Evolutionary conservation across 179 eudicot genomes (phyloP), one percentile per base, ranked within the genome.

Genomic region (Pouteria campechiana): DNA sequence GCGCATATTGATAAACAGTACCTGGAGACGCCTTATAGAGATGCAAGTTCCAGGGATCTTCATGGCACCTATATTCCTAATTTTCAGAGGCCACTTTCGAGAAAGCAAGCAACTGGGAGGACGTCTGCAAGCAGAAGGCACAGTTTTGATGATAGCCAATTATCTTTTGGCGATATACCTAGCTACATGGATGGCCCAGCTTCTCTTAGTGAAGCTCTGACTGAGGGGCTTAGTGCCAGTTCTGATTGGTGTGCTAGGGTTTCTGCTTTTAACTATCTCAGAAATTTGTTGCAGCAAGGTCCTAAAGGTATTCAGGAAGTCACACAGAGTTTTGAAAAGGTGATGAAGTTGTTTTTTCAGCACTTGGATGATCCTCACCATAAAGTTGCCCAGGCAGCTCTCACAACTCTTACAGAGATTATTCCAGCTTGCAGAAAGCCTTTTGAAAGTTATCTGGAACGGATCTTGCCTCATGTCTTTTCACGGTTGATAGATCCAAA

Each of bases 341-440:
- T 92, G 37, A 92, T 92, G 99, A 92, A 87, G 60, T 69, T 92
- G 44, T 87, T 92, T 63, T 87, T 82, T 60, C 86, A 71, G 75
- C 99, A 92, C 57, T 50, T 92, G 75, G 99, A 92, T 69, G 99
- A 92, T 72, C 96, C 99, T 16, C 96, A 87, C 64, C 99, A 92
- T 65, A 92, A 92, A 69, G 92, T 92, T 51, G 99, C 96, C 22
- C 99, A 92, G 65, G 96, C 99, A 36, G 94, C 99, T 41, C 99
- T 92, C 24, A 75, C 80, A 47, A 82, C 99, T n/a, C 96, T 92
- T 46, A 75, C 94, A 21, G 96, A 92, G 46, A 57, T 92, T 41
- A 92, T 92, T 25, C 88, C 99, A 14, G 67, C 94, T 64, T 92
- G 94, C 55, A 63, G 80, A 52, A 92, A 74, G 73, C 94, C 92